Conservation (phyloP, 306 rosid genomes). For the Castanospermum australe region DNA sequence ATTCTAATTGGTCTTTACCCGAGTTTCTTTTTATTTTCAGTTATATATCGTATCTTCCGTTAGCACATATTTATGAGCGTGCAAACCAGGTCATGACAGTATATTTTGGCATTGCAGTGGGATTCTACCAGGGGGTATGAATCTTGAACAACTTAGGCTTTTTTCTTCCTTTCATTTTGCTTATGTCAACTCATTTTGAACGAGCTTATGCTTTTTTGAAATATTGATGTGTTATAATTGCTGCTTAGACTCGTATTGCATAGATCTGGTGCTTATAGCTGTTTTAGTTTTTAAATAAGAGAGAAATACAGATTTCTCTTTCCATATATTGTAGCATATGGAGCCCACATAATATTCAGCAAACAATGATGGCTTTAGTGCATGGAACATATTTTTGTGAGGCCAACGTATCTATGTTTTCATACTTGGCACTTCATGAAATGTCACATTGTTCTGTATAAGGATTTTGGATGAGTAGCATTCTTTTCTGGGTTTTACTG, state of each 20-base stretch:
- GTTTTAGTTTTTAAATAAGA: not conserved
- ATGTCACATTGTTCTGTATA: not conserved
- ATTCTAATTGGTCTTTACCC: constrained; percentile 26
- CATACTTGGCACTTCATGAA: constrained; percentile 5
- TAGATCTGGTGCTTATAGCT: constrained; percentile 12
- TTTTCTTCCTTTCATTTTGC: constrained; percentile 19
- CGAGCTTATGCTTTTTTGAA: constrained; percentile 2
- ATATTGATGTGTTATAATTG: not conserved
- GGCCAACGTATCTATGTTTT: constrained; percentile 4
- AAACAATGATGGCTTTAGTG: not conserved
- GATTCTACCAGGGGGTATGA: constrained; percentile 97
- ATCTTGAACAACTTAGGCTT: constrained; percentile 24
- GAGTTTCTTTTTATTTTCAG: constrained; percentile 51
- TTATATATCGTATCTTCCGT: constrained; percentile 93
- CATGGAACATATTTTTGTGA: not conserved
- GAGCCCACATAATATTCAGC: not conserved
- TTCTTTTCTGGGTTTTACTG: too few species aligned
- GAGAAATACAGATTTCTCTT: not conserved
- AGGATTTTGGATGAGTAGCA: not conserved
- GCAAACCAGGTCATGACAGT: constrained; percentile 71
- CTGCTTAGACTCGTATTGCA: not conserved
- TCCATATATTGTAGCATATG: not conserved
- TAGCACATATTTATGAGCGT: constrained; percentile 98
- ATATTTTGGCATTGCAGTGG: constrained; percentile 85
- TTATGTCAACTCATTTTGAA: not conserved